These are phyloP conservation scores for Biancaea sappan DNA, from an alignment of 306 rosid species.

Conservation along the genomic window DNA sequence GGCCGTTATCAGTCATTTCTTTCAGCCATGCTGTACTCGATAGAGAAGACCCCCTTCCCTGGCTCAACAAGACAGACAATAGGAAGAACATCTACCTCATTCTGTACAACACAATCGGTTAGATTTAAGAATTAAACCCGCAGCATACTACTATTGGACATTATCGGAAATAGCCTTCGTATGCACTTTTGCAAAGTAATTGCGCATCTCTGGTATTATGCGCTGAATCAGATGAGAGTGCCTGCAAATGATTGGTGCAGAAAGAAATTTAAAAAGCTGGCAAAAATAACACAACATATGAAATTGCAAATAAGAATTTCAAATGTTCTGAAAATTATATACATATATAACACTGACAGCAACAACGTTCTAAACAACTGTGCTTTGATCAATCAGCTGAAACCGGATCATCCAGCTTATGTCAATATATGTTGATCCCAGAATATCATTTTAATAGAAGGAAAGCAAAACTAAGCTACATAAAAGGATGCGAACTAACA, in stretches of 20 bases:
- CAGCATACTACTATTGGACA: constrained; percentile 47
- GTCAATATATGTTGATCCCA: constrained; percentile 12
- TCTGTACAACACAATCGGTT: constrained; percentile 77
- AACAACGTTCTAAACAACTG: constrained; percentile 10
- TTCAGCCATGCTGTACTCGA: constrained; percentile 43
- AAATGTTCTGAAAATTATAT: background rate
- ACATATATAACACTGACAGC: background rate
- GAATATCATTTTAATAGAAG: background rate
- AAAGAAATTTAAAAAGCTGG: constrained; percentile 30
- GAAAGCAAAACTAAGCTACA: constrained; percentile 7
- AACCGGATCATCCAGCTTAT: constrained; percentile 16
- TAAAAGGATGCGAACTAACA: background rate
- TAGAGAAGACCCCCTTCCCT: constrained; percentile 41
- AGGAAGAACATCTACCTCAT: constrained; percentile 45
- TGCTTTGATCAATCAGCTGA: background rate
- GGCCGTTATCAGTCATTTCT: constrained; percentile 34
- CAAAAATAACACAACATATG: background rate
- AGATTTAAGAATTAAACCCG: constrained; percentile 48
- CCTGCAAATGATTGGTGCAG: constrained; percentile 58
- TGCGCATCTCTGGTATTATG: constrained; percentile 71
- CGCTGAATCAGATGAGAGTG: constrained; percentile 69
- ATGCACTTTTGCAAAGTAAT: constrained; percentile 76
- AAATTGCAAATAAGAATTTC: constrained; percentile 8
- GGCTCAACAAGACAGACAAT: constrained; percentile 37
- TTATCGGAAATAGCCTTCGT: constrained; percentile 60